Percentiles rank a stretch among this genome's conserved stretches.
phyloP scores from a whole-genome alignment of 148 eudicot species.

The Fagopyrum tataricum region DNA sequence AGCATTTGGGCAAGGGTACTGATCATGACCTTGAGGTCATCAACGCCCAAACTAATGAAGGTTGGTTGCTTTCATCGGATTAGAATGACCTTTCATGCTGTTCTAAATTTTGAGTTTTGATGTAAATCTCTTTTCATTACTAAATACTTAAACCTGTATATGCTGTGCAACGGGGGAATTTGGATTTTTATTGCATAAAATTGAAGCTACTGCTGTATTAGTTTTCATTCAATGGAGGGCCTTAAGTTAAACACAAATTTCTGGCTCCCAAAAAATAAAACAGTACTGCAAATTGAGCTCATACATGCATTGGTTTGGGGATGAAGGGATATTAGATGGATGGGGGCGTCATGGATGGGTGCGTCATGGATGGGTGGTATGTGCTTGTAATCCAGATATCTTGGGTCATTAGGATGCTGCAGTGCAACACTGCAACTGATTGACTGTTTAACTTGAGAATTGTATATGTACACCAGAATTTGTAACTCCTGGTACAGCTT shows the following conservation, averaged over 20 bases:
- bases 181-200: not conserved
- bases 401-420: not conserved
- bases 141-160: not conserved
- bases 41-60: conserved; percentile 98
- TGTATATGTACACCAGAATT: not conserved
- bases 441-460: not conserved
- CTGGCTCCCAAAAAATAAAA: not conserved
- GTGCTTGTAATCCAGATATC: conserved; percentile 3
- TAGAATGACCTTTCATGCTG: conserved; percentile 2
- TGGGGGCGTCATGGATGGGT: not conserved
- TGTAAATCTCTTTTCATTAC: not conserved
- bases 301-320: not conserved
- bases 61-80: conserved; percentile 41
- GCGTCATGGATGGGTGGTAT: not conserved
- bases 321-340: not conserved
- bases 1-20: conserved; percentile 89
- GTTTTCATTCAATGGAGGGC: not conserved
- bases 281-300: conserved; percentile 1
- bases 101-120: not conserved
- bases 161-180: conserved; percentile 4
- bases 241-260: not conserved
- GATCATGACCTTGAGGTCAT: conserved; percentile 88
- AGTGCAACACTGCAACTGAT: not conserved
- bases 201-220: not conserved
- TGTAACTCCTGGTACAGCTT: not conserved